Evolutionary conservation across 2,329 filamentous ascomycete genomes (phyloP), one percentile per base, ranked within the genome.

Genomic region (Tolypocladium pustulatum): DNA sequence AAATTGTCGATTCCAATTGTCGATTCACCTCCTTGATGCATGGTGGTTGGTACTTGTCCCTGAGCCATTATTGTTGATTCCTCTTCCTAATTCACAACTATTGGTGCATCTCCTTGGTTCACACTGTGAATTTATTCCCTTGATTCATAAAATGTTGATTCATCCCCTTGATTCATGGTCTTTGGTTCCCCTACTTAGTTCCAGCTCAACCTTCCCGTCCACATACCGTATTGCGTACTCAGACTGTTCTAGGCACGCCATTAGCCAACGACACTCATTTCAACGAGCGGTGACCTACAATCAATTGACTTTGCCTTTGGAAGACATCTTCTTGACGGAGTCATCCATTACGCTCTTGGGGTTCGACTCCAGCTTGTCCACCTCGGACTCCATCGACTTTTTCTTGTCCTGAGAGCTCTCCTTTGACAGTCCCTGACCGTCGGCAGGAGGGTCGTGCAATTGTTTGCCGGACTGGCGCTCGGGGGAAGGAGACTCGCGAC

Each of bases 401-500:
- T 79, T 73, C 72, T 84, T 81, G 69, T 82, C 75, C 62, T 79
- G 68, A 13, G 78, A 76, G 52, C 84, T 76, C 63, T 85, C 76
- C 65, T 81, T 77, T 54, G 46, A 17, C 25, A 46, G 12, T 8
- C 82, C 81, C 65, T 85, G 79, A 59, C 84, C 83, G 0, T 78
- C 75, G n/a, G 72, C 82, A 2, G 84, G 78, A 15, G 81, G 69
- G 9, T 82, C 82, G 63, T 82, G 75, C 60, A 83, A 73, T 76
- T 94, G 90, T 58, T 77, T 73, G 60, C 82, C 86, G 41, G 79
- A 76, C 74, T 90, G 89, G 64, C 72, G 70, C 76, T 89, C 85
- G 34, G 89, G 89, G 57, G 85, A 76, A 62, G 91, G 91, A 37
- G 91, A 96, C 75, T 96, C 82, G 69, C 86, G 86, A 71, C 89